These are phyloP conservation scores for Macaranga tanarius DNA, from an alignment of 441 rosid species.

Conservation along the genomic window DNA sequence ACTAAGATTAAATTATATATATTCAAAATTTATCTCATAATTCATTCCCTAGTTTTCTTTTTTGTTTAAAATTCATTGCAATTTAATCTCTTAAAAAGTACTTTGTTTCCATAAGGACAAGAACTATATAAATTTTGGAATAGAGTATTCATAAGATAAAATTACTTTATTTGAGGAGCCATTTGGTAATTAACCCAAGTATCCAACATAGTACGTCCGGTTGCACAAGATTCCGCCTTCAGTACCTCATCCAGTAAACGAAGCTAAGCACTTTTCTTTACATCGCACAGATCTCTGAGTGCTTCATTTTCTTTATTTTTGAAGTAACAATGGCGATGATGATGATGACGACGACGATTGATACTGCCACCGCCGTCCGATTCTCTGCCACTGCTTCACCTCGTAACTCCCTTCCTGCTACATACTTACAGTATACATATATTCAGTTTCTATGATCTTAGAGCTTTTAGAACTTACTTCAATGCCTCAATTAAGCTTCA, in stretches of 20 bases:
- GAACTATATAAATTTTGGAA: no score
- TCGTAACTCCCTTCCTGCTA: conserved; percentile 33
- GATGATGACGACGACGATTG: conserved; percentile 61
- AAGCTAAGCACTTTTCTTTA: not conserved
- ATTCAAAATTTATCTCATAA: no score
- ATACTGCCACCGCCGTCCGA: conserved; percentile 66
- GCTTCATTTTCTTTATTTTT: not conserved
- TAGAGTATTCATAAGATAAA: no score
- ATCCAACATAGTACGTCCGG: not conserved
- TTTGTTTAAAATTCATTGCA: no score
- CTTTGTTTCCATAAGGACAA: no score
- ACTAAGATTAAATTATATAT: no score
- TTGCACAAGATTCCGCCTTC: conserved; percentile 14
- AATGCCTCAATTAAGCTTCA: not conserved
- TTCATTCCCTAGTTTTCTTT: no score
- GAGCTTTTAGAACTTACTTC: not conserved
- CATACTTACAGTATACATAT: not conserved
- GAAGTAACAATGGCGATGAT: not conserved
- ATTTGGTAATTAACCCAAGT: no score
- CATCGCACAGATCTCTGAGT: conserved; percentile 22
- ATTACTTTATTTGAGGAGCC: no score
- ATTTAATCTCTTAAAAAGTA: no score
- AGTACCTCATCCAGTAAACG: conserved; percentile 33
- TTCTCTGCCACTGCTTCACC: conserved; percentile 46
- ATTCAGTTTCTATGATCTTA: not conserved